phyloP scores from a whole-genome alignment of 2,329 filamentous ascomycete species.

The Aspergillus novoparasiticus region DNA sequence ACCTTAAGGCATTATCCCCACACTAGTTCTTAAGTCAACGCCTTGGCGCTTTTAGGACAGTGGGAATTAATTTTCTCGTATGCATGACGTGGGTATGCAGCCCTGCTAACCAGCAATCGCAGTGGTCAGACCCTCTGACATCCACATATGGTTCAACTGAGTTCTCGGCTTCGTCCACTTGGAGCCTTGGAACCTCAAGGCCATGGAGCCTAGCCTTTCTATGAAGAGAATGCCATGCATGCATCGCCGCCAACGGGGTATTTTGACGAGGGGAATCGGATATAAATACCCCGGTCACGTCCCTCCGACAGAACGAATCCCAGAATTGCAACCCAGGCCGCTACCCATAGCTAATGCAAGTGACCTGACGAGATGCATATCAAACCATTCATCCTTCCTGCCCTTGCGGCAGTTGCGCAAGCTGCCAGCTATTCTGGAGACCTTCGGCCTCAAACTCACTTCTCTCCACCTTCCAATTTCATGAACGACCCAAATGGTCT shows the following conservation, averaged over 20 bases:
- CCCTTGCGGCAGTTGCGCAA: constrained; percentile 5
- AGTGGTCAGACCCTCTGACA: not conserved
- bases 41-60: not conserved
- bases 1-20: not conserved
- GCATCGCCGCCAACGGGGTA: not conserved
- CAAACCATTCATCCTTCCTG: not conserved
- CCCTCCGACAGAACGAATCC: not conserved
- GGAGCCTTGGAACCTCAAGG: not conserved
- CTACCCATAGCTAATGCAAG: not conserved
- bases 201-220: not conserved
- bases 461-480: constrained; percentile 32
- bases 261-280: not conserved
- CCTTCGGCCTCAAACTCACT: constrained; percentile 36
- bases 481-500: constrained; percentile 67
- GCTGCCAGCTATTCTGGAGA: constrained; percentile 19
- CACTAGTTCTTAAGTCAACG: not conserved
- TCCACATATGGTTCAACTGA: not conserved
- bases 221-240: not conserved
- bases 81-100: not conserved
- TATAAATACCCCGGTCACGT: not conserved
- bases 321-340: not conserved
- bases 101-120: not conserved
- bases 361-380: constrained; percentile 3
- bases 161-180: not conserved
- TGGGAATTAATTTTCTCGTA: not conserved